Evolutionary conservation across 306 rosid species (phyloP).

Genomic region (Fragaria iinumae): DNA sequence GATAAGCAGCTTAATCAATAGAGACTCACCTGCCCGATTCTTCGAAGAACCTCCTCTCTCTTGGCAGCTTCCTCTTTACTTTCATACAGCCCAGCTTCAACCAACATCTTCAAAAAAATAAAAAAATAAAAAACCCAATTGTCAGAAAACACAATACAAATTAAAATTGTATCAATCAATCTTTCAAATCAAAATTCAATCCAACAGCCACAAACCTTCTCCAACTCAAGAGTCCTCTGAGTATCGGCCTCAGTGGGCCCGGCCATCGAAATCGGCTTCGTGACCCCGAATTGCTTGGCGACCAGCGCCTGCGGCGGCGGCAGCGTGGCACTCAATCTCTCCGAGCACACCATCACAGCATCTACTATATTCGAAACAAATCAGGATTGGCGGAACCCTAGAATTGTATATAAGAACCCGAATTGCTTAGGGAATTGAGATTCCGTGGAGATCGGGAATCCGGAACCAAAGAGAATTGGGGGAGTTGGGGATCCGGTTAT

Average conservation of each 20-base stretch:
- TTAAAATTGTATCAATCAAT: background rate
- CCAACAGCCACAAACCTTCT: constrained; percentile 51
- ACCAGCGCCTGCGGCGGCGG: constrained; percentile 25
- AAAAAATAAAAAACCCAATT: background rate
- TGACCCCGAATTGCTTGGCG: constrained; percentile 54
- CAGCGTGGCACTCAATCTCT: constrained; percentile 36
- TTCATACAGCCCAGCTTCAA: constrained; percentile 58
- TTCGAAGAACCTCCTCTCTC: constrained; percentile 58
- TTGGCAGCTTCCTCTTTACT: constrained; percentile 54
- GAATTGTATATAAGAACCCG: background rate
- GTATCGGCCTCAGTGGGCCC: constrained; percentile 53
- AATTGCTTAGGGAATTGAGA: background rate
- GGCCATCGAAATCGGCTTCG: constrained; percentile 62
- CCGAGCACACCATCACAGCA: constrained; percentile 52
- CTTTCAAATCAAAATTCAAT: background rate
- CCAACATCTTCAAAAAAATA: constrained; percentile 37
- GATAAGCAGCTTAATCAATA: background rate
- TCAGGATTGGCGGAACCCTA: background rate
- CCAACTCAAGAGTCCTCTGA: constrained; percentile 44
- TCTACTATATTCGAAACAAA: background rate
- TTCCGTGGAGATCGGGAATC: too few species aligned
- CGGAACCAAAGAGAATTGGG: too few species aligned
- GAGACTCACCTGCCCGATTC: constrained; percentile 47
- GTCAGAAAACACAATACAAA: background rate
- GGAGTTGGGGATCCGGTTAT: too few species aligned